Evolutionary conservation across 495 filamentous ascomycete species (phyloP), one percentile per base, ranked within the genome.

Genomic region (Penicillium mononematosum): DNA sequence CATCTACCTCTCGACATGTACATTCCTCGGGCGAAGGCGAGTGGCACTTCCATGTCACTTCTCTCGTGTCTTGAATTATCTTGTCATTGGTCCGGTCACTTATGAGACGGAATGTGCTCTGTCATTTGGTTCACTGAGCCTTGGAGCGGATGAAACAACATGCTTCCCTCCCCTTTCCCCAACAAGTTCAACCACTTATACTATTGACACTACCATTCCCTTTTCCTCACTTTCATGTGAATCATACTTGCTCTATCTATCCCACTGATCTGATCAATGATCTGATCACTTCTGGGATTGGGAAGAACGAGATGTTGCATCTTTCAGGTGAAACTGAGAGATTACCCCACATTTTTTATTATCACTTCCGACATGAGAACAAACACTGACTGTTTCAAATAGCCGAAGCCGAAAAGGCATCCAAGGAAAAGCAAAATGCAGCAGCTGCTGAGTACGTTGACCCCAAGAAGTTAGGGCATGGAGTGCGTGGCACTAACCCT

Each of bases 401-500:
- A 48, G 45, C 27, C 24, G 22, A 50, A n/a, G 34, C 31, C 34
- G 14, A 50, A 41, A 38, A 51, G 34, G 8, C 20, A 24, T 1
- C 34, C 20, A 25, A 34, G 4, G 19, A 29, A 11, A 29, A 16
- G 12, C 11, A 31, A 16, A 17, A n/a, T 51, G 49, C 24, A 17
- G 12, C 1, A 1, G 25, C 24, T 11, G 31, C 42, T 8, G 12
- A 46, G 52, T 55, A 55, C 8, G 52, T 55, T 55, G 52, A 50
- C 34, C 24, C 24, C 17, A 10, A 20, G n/a, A 31, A 62, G 45
- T 67, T 67, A 65, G 59, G 65, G 62, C 52, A 55, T 45, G 39
- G 41, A 24, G 58, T 41, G 48, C 51, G 41, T 58, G 58, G 59
- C 65, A 49, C 65, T 68, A 66, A 68, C 58, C 57, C 63, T 65